Evolutionary conservation across 768 basidiomycete species (phyloP).

Genomic region (Coprinopsis marcescibilis): DNA sequence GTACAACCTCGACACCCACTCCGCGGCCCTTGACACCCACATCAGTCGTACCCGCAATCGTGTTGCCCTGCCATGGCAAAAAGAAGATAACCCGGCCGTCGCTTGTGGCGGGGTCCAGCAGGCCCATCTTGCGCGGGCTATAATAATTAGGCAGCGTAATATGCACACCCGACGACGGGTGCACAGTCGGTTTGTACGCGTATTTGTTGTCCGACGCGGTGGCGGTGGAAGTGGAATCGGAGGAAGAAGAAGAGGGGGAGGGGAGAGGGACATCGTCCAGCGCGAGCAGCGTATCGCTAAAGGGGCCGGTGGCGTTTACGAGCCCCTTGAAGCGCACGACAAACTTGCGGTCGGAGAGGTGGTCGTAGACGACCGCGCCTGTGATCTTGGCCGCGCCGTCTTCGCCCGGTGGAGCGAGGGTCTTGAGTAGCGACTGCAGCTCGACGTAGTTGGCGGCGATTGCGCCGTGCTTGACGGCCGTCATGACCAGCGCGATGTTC

Average conservation of each 20-base stretch:
- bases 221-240: no score
- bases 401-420: no score
- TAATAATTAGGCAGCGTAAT: constrained; percentile 98
- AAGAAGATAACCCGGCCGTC: constrained; percentile 99
- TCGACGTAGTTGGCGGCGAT: constrained; percentile 86
- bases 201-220: no score
- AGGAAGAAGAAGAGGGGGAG: no score
- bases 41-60: constrained; percentile 96
- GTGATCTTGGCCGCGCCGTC: constrained; percentile 53
- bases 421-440: constrained; percentile 74
- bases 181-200: constrained; percentile 77
- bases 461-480: constrained; percentile 89
- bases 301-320: constrained; percentile 96
- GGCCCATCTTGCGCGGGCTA: constrained; percentile 89
- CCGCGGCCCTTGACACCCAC: constrained; percentile 60
- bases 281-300: constrained; percentile 77
- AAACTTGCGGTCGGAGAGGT: constrained; percentile 49
- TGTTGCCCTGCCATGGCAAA: constrained; percentile 97
- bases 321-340: constrained; percentile 50
- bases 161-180: constrained; percentile 90
- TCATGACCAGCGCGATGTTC: constrained; percentile 95
- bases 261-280: no score
- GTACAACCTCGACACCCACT: background rate
- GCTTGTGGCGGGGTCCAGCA: constrained; percentile 90
- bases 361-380: constrained; percentile 77